Evolutionary conservation across 2,329 filamentous ascomycete genomes (phyloP), one percentile per base, ranked within the genome.

Genomic region (Trichoderma oligosporum): DNA sequence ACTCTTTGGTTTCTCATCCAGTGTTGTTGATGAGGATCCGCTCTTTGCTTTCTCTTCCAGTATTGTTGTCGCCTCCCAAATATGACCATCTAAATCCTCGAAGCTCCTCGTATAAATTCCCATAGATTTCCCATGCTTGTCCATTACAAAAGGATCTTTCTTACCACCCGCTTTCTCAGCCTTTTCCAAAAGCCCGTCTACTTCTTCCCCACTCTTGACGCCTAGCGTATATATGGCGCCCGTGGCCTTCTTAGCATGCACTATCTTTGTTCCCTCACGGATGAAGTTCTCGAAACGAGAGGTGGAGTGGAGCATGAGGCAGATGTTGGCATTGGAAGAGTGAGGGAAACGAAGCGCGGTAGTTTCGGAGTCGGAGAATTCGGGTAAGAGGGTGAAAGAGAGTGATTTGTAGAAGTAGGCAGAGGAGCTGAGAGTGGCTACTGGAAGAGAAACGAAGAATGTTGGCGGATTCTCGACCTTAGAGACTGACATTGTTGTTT

Each of bases 41-140:
- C 33, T 18, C 7, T 51, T n/a, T n/a, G n/a, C 46, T 31, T 35
- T 36, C 1, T 42, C 18, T 7, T 24, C 22, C 8, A 53, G n/a
- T 48, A 58, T 60, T 7, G 58, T 42, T 38, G 53, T 60, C 16
- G 53, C 60, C 58, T 66, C 64, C 64, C 64, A 65, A n/a, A 64
- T 62, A 45, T 66, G 62, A 2, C 63, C 63, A 56, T 64, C 63
- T 36, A 62, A n/a, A 31, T 66, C 63, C 22, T 60, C 53, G 42
- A 63, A 64, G 24, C 61, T 63, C 14, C 64, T 61, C 3, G 57
- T 41, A 36, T 66, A 66, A 59, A 66, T 59, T 9, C 62, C 61
- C 11, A 41, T 46, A 3, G 46, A 56, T n/a, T 47, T 41, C 2
- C 64, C 64, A 42, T 63, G 56, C 4, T 51, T 49, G 12, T 56